A percentile compares a stretch with the other conserved stretches of the same genome.
Conservation (phyloP, 805 yeast genomes). For the Spathaspora arborariae region DNA sequence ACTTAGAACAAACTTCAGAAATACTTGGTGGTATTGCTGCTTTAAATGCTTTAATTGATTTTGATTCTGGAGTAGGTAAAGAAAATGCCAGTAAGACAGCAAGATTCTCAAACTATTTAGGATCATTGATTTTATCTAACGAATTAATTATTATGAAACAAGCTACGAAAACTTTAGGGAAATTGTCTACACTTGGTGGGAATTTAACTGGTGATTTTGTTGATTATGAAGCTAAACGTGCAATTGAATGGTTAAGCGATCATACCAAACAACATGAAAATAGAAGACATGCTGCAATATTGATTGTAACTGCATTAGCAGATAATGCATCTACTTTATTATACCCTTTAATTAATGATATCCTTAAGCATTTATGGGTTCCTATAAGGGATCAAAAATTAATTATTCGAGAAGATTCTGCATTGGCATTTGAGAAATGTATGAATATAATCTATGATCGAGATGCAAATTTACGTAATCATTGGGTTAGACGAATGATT, state of each 20-base stretch:
- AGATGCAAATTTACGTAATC: conserved; percentile 63
- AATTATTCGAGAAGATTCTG: conserved; percentile 77
- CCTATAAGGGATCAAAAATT: conserved; percentile 79
- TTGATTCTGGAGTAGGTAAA: conserved; percentile 70
- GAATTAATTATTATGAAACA: conserved; percentile 82
- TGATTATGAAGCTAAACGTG: conserved; percentile 83
- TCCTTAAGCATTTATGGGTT: conserved; percentile 81
- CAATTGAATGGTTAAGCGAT: conserved; percentile 87
- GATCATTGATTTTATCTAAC: conserved; percentile 74
- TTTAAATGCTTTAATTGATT: conserved; percentile 79
- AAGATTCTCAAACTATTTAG: conserved; percentile 82
- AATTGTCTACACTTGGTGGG: conserved; percentile 85
- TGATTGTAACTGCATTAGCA: conserved; percentile 79
- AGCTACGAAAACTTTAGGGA: conserved; percentile 86
- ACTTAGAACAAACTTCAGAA: conserved; percentile 65
- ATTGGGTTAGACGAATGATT: conserved; percentile 71
- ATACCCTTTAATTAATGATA: conserved; percentile 71
- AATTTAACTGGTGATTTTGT: conserved; percentile 88
- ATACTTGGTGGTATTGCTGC: conserved; percentile 91
- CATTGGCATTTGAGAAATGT: conserved; percentile 73
- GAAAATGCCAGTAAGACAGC: conserved; percentile 87
- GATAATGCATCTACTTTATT: conserved; percentile 81
- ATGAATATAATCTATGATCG: conserved; percentile 75
- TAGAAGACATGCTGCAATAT: conserved; percentile 86
- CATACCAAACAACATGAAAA: conserved; percentile 71